Evolutionary conservation across 805 yeast species (phyloP).

Genomic region (Wickerhamomyces bisporus): DNA sequence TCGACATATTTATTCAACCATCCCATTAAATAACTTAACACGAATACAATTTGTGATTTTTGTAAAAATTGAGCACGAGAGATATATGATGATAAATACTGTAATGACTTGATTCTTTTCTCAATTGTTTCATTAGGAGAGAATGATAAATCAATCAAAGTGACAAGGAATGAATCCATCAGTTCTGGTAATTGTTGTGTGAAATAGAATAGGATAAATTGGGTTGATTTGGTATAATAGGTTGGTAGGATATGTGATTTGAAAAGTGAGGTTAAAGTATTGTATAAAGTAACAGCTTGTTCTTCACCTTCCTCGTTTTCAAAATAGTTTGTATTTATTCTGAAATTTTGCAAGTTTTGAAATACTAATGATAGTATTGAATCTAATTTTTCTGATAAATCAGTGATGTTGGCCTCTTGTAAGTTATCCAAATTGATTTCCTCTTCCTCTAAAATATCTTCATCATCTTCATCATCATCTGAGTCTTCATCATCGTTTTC

Average conservation of each 20-base stretch:
- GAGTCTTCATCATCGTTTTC: slow-evolving; percentile 26
- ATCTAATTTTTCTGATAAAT: slow-evolving; percentile 67
- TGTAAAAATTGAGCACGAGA: slow-evolving; percentile 78
- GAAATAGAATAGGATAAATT: slow-evolving; percentile 73
- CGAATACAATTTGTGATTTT: slow-evolving; percentile 70
- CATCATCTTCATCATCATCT: slow-evolving; percentile 39
- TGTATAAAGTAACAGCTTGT: slow-evolving; percentile 60
- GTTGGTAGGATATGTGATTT: slow-evolving; percentile 84
- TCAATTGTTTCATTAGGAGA: slow-evolving; percentile 63
- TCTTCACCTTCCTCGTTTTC: slow-evolving; percentile 45
- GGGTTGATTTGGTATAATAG: slow-evolving; percentile 84
- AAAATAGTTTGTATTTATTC: slow-evolving; percentile 31
- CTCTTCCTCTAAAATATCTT: slow-evolving; percentile 44
- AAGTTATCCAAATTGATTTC: slow-evolving; percentile 28
- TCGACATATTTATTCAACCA: slow-evolving; percentile 80
- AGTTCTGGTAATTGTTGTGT: slow-evolving; percentile 80
- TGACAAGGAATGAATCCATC: slow-evolving; percentile 77
- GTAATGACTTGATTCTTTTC: slow-evolving; percentile 82
- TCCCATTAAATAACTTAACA: slow-evolving; percentile 72
- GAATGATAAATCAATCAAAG: slow-evolving; percentile 79
- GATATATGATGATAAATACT: slow-evolving; percentile 83
- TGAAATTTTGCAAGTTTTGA: slow-evolving; percentile 33
- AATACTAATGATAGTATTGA: slow-evolving; percentile 56
- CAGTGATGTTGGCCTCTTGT: slow-evolving; percentile 37
- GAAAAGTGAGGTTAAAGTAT: slow-evolving; percentile 70